Conservation (phyloP, 352 stramenopile genomes). For the Globisporangium yorkense region DNA sequence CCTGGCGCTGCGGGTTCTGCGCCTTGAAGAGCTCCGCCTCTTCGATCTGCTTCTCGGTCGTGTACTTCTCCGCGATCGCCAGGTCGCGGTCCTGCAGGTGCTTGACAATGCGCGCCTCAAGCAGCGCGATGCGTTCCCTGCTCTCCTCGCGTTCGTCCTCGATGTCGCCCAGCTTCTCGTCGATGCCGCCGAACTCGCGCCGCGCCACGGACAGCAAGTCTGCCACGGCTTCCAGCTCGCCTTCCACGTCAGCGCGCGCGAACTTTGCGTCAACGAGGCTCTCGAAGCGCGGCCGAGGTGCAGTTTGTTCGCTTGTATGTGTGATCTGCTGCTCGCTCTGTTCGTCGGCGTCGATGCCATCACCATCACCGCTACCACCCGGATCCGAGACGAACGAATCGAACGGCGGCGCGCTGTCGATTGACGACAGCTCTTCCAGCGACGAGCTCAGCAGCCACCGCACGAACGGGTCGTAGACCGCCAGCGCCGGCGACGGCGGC, state of each 20-base stretch:
- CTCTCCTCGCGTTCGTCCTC: constrained; percentile 38
- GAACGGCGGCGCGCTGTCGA: constrained; percentile 24
- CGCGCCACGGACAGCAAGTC: constrained; percentile 43
- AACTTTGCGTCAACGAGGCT: constrained; percentile 16
- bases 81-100: constrained; percentile 66
- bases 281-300: not conserved
- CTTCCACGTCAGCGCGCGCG: constrained; percentile 38
- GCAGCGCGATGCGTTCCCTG: constrained; percentile 42
- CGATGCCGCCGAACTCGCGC: constrained; percentile 36
- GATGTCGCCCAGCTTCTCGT: constrained; percentile 32
- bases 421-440: constrained; percentile 33
- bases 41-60: constrained; percentile 55
- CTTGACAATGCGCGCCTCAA: constrained; percentile 70
- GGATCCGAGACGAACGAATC: not conserved
- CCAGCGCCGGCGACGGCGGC: constrained; percentile 30
- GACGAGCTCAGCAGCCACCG: constrained; percentile 45
- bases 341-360: not conserved
- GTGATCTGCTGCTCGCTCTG: not conserved
- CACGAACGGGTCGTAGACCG: constrained; percentile 49
- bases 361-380: not conserved
- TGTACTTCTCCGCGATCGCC: constrained; percentile 67
- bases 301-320: constrained; percentile 5
- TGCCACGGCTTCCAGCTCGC: constrained; percentile 33
- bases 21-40: constrained; percentile 53
- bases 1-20: constrained; percentile 18